Evolutionary conservation across 139 green algal genomes (phyloP), one percentile per base, ranked within the genome.

Genomic region (Edaphochlamys debaryana): DNA sequence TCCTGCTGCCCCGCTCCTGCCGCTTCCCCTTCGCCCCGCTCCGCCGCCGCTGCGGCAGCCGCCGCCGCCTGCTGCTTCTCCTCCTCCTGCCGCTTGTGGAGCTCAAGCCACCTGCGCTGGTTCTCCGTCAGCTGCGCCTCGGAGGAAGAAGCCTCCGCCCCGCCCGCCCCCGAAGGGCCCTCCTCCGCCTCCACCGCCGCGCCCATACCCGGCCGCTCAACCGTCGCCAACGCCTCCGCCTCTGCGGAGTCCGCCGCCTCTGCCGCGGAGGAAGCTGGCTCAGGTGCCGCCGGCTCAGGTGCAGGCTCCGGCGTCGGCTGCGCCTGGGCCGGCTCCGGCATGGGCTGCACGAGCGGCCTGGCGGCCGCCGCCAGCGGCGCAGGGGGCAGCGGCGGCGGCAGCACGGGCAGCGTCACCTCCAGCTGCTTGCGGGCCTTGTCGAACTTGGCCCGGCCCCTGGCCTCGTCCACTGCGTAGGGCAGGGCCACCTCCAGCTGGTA

Each of bases 361-460:
- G 30, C 58, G 29, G 4, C 58, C 9, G 29, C 58, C 60, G 29
- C 41, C 69, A 29, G 68, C 25, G 7, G 83, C 62, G 29, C 67
- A n/a, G 79, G 50, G 30, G 84, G 71, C 69, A 69, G 73, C 32
- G 79, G 69, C 5, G 79, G 88, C 13, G 66, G 83, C 13, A 90
- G n/a, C 4, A 91, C 88, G 11, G 92, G 89, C 62, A 95, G 84
- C 27, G 77, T 86, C 6, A 95, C 75, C 54, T 90, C 84, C 40
- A 95, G 81, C 79, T 79, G 42, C 64, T 86, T 67, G 38, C 85
- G 88, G 9, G 37, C 69, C 79, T 91, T 94, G 82, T 94, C 85
- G 58, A 94, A 95, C 81, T 92, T 94, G 22, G 93, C 93, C 50
- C 79, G 89, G 48, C 85, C 88, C 67, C 89, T 75, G 66, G 69